These are phyloP conservation scores for Lentithecium fluviatile DNA, from an alignment of 495 filamentous ascomycete genomes.

Conservation along the genomic window DNA sequence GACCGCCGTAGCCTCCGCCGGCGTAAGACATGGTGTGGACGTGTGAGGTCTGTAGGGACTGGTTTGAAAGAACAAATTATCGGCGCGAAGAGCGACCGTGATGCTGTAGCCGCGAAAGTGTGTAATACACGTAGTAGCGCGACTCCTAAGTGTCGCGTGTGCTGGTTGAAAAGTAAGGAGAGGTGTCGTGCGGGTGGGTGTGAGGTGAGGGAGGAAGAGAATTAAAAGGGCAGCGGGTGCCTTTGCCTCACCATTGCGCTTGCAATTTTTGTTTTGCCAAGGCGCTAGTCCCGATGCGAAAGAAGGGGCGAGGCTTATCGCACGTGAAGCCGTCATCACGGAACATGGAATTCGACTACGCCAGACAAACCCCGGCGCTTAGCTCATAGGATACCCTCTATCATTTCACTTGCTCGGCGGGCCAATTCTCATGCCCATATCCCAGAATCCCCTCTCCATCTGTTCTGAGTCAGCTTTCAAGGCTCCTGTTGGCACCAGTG, in stretches of 20 bases:
- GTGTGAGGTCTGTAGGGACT: constrained; percentile 33
- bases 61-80: constrained; percentile 25
- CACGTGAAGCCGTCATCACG: background rate
- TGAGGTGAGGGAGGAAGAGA: background rate
- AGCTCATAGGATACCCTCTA: background rate
- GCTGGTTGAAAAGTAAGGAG: constrained; percentile 37
- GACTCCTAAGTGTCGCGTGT: constrained; percentile 22
- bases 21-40: constrained; percentile 64
- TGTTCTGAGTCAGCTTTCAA: constrained; percentile 40
- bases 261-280: constrained; percentile 8
- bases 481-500: too few relatives aligned
- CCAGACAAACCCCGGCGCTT: too few relatives aligned
- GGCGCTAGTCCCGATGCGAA: constrained; percentile 2
- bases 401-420: constrained; percentile 25
- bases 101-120: background rate
- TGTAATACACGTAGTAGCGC: constrained; percentile 17
- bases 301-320: background rate
- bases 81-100: too few relatives aligned
- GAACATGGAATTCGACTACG: too few relatives aligned
- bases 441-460: constrained; percentile 88
- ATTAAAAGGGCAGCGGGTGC: constrained; percentile 3
- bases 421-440: constrained; percentile 58
- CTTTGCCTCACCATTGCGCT: background rate
- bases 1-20: constrained; percentile 61
- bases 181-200: background rate